Percentiles rank a stretch among this genome's conserved stretches.
Conservation (phyloP, 2,329 filamentous ascomycete species). For the Fusarium napiforme region DNA sequence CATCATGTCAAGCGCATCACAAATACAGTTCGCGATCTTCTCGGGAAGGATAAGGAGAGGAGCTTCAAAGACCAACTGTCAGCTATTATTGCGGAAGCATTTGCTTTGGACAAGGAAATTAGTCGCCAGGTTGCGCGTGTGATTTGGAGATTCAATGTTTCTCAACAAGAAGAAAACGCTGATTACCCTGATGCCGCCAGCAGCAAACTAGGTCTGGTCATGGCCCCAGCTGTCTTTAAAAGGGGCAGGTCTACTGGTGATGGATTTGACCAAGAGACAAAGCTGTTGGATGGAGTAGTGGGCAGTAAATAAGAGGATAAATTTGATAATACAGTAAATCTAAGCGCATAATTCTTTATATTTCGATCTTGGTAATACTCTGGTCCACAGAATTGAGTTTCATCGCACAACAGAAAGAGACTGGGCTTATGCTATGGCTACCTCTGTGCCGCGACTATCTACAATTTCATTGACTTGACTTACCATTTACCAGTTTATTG, state of each 20-base stretch:
- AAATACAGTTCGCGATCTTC: not conserved
- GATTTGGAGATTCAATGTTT: not conserved
- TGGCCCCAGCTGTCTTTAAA: not conserved
- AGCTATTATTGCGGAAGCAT: not conserved
- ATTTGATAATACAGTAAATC: rapidly evolving
- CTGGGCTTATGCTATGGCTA: too few species aligned
- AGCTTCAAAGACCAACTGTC: not conserved
- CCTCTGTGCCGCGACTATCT: not conserved
- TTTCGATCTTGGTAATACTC: not conserved
- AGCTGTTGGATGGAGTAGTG: not conserved
- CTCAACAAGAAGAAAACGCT: not conserved
- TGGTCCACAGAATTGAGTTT: too few species aligned
- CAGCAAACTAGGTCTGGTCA: not conserved
- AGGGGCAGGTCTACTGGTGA: not conserved
- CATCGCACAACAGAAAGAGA: not conserved
- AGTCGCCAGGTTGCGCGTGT: not conserved
- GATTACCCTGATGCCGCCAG: too few species aligned
- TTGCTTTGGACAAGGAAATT: not conserved
- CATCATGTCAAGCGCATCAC: not conserved
- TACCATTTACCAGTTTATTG: not conserved
- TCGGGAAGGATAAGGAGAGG: not conserved
- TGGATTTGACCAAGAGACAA: not conserved
- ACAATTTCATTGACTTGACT: not conserved
- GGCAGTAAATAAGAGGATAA: not conserved
- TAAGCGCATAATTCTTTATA: not conserved